Evolutionary conservation across 441 rosid genomes (phyloP), one percentile per base, ranked within the genome.

Genomic region (Omphalea diandra): DNA sequence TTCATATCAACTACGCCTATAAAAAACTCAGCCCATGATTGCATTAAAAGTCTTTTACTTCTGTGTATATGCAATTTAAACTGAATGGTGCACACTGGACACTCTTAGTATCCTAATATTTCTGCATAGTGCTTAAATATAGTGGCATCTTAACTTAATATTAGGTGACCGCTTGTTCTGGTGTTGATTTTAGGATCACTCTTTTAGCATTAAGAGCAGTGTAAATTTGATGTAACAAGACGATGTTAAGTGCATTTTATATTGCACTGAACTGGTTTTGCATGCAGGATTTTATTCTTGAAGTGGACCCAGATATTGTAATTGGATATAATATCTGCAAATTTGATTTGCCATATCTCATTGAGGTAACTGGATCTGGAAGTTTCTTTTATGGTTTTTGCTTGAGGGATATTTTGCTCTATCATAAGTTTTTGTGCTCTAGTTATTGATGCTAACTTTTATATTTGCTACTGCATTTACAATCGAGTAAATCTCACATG

Each of bases 271-370:
- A 57, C 53, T 67, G 59, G 59, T 76, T 79, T 77, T 83, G 22
- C 71, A 72, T 81, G 82, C 93, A 95, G 98, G 94, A 90, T 72
- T 84, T 93, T 70, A 82, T 95, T 65, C 86, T 86, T 69, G 91
- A 87, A 79, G 96, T 89, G 65, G 99, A 95, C 80, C 99, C 99
- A 68, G 99, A 95, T 84, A 83, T 95, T 77, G 86, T 95, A 72
- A 95, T 95, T 82, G 99, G 99, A 64, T 95, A 93, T 72, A 95
- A 95, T 79, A 95, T 95, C 77, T 95, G 99, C 94, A 95, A 93
- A 75, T 95, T 95, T 74, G 99, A 95, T 81, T 79, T 95, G 84
- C 99, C 99, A 31, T 95, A 95, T 82, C 92, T 95, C 71, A 88
- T 95, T 36, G 97, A 95, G 98, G 99, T 95, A 86, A 75, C 67